Conservation (phyloP, 805 yeast species). For the Blastobotrys muscicola region DNA sequence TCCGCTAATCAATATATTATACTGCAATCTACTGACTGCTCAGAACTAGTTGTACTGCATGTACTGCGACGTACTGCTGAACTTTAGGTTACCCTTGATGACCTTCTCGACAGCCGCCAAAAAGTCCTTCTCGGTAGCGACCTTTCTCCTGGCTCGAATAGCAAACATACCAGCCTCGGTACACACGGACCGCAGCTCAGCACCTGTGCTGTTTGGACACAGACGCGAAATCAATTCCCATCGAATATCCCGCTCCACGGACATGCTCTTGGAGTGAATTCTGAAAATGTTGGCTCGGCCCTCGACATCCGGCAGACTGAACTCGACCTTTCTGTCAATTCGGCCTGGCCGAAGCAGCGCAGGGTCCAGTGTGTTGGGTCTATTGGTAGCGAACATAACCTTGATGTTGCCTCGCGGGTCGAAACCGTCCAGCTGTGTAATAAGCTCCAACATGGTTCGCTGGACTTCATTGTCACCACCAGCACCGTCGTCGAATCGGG, state of each 20-base stretch:
- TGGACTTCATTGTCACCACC: constrained; percentile 99
- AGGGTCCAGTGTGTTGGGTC: constrained; percentile 97
- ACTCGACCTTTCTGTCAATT: constrained; percentile 97
- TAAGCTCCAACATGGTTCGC: constrained; percentile 96
- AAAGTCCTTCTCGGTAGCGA: constrained; percentile 96
- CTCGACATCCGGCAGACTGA: constrained; percentile 90
- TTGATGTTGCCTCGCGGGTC: constrained; percentile 98
- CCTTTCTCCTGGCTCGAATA: constrained; percentile 94
- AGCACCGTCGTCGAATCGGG: constrained; percentile 99
- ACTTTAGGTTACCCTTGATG: constrained; percentile 96
- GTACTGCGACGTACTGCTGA: constrained; percentile 92
- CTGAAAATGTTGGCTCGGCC: constrained; percentile 97
- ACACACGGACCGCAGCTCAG: constrained; percentile 95
- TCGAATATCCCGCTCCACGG: constrained; percentile 92
- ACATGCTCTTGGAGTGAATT: constrained; percentile 95
- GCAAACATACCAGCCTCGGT: constrained; percentile 99
- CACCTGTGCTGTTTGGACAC: constrained; percentile 98
- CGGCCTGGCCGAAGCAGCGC: constrained; percentile 97
- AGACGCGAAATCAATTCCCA: constrained; percentile 97
- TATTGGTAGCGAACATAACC: constrained; percentile 98
- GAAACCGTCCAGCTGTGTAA: constrained; percentile 96
- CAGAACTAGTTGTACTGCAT: constrained; percentile 82
- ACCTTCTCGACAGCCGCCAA: constrained; percentile 97
- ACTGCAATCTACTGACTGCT: not conserved
- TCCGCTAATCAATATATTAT: not conserved